Conservation (phyloP, 768 basidiomycete species). For the Lyophyllum decastes region DNA sequence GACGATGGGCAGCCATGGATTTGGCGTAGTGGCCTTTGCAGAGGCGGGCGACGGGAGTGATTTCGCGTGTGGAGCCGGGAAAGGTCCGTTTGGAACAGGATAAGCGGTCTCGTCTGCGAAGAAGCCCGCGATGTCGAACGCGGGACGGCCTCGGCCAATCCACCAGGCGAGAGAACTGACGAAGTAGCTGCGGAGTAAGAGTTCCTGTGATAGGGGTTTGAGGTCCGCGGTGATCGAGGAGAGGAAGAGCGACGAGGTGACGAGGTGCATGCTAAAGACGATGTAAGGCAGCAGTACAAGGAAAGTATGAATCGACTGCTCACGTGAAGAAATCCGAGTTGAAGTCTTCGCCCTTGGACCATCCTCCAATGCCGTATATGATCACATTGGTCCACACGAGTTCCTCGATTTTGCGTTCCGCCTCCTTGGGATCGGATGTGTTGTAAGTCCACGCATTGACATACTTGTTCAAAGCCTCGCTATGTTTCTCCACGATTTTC, state of each 20-base stretch:
- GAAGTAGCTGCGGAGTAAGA: constrained; percentile 55
- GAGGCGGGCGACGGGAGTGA: constrained; percentile 29
- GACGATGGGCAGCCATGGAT: constrained; percentile 59
- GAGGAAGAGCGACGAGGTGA: constrained; percentile 61
- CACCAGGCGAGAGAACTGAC: constrained; percentile 48
- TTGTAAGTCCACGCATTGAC: constrained; percentile 46
- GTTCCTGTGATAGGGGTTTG: constrained; percentile 35
- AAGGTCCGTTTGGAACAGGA: constrained; percentile 18
- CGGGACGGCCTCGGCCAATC: constrained; percentile 53
- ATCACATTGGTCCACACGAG: constrained; percentile 54
- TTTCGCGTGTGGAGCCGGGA: constrained; percentile 21
- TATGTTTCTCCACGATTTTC: constrained; percentile 36
- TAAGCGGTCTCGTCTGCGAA: constrained; percentile 32
- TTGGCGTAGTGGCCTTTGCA: constrained; percentile 40
- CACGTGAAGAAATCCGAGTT: constrained; percentile 63
- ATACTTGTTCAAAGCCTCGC: constrained; percentile 40
- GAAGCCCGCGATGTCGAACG: constrained; percentile 49
- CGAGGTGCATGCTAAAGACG: constrained; percentile 49
- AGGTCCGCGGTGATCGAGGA: constrained; percentile 37
- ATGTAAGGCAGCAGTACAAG: not conserved
- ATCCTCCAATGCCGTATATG: constrained; percentile 58
- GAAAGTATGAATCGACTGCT: constrained; percentile 22
- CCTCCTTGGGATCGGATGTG: constrained; percentile 29
- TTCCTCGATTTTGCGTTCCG: constrained; percentile 64
- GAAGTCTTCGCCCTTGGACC: constrained; percentile 40